Evolutionary conservation across 768 basidiomycete genomes (phyloP).

Genomic region (Steccherinum ochraceum): DNA sequence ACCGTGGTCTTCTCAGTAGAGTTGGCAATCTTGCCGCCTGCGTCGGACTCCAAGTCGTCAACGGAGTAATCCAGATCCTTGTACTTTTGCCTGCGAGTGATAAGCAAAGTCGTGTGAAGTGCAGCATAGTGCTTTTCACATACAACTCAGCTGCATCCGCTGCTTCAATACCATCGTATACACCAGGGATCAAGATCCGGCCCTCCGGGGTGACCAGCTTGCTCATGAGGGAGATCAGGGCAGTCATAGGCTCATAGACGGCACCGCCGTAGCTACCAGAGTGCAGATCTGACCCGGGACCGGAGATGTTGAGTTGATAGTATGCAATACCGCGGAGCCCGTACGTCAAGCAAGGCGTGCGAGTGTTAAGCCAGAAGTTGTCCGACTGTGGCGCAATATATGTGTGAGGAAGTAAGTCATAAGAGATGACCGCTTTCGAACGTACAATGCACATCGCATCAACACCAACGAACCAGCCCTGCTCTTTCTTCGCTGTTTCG

Average conservation of each 20-base stretch:
- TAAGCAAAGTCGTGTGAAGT: not conserved
- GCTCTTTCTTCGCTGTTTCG: conserved; percentile 58
- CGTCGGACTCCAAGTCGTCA: conserved; percentile 65
- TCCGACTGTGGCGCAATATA: too few relatives aligned
- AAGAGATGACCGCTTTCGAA: too few relatives aligned
- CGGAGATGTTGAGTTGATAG: conserved; percentile 73
- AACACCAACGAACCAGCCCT: conserved; percentile 78
- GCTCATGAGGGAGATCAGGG: conserved; percentile 75
- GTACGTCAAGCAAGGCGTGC: conserved; percentile 76
- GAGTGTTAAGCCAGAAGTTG: conserved; percentile 88
- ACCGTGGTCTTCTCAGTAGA: conserved; percentile 69
- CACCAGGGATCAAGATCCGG: conserved; percentile 83
- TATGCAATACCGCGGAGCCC: conserved; percentile 85
- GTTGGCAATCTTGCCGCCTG: conserved; percentile 67
- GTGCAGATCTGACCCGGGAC: conserved; percentile 82
- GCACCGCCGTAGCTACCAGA: conserved; percentile 80
- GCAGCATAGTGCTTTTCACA: conserved; percentile 11
- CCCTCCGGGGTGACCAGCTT: conserved; percentile 75
- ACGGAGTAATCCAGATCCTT: conserved; percentile 65
- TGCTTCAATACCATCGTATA: conserved; percentile 77
- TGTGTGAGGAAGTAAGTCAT: too few relatives aligned
- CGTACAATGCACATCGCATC: conserved; percentile 89
- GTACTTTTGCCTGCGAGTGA: conserved; percentile 50
- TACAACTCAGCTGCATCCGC: conserved; percentile 70
- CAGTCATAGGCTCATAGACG: conserved; percentile 92